phyloP scores from a whole-genome alignment of 2,329 filamentous ascomycete species.

The Chaetomiaceae sp. region DNA sequence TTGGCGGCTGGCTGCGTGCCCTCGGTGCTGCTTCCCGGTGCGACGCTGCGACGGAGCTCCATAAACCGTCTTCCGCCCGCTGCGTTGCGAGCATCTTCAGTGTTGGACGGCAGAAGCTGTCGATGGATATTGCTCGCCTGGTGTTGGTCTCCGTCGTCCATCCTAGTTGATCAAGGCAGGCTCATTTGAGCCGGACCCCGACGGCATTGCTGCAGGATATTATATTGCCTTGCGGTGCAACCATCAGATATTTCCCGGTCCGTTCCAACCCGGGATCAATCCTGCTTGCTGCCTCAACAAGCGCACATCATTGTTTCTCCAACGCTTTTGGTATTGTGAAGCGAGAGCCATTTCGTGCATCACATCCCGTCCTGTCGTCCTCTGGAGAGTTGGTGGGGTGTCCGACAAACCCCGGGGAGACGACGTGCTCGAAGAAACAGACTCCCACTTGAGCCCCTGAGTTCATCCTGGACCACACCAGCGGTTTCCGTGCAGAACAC shows the following conservation, averaged over 20 bases:
- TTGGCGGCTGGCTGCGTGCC: conserved; percentile 12
- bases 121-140: conserved; percentile 1
- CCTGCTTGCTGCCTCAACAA: not conserved
- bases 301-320: not conserved
- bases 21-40: conserved; percentile 8
- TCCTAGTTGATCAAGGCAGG: not conserved
- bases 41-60: conserved; percentile 5
- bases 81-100: not conserved
- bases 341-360: not conserved
- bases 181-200: conserved; percentile 5
- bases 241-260: conserved; percentile 13
- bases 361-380: not conserved
- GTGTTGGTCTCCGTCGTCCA: not conserved
- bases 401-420: no score
- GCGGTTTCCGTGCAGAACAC: no score
- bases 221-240: conserved; percentile 17
- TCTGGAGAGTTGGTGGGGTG: no score
- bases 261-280: conserved; percentile 7
- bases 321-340: not conserved
- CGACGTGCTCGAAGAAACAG: no score
- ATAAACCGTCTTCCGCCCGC: not conserved
- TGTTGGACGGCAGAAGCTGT: not conserved
- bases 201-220: conserved; percentile 10
- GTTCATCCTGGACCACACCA: no score
- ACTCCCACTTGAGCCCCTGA: no score